Evolutionary conservation across 73 alveolate species (phyloP).

Genomic region (Paramecium octaurelia): DNA sequence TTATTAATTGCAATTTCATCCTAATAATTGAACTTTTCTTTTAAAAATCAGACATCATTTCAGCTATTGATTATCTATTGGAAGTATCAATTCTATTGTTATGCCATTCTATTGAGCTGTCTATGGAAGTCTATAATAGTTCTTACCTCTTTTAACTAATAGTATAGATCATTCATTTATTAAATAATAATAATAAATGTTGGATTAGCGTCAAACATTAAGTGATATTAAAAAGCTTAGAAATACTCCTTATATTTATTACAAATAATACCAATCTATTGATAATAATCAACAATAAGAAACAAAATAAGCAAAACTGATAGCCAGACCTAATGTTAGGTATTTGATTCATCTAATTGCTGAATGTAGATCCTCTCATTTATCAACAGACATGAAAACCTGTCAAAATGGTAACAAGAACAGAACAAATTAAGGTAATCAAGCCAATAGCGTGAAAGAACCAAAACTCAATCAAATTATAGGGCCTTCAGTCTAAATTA

Average conservation of each 20-base stretch:
- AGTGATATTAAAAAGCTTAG: slow-evolving; percentile 9
- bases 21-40: not conserved
- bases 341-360: not conserved
- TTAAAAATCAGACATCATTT: not conserved
- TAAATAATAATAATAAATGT: not conserved
- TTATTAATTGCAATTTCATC: not conserved
- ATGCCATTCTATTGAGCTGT: not conserved
- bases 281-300: not conserved
- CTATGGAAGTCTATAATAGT: not conserved
- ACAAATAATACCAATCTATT: not conserved
- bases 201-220: slow-evolving; percentile 24
- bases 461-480: not conserved
- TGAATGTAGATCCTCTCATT: slow-evolving; percentile 30
- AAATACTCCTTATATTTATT: not conserved
- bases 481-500: not conserved
- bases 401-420: not conserved
- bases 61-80: not conserved
- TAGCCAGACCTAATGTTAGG: not conserved
- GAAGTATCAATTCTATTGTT: not conserved
- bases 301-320: not conserved
- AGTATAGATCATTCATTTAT: not conserved
- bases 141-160: not conserved
- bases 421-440: not conserved
- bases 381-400: not conserved
- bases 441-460: not conserved